Conservation (phyloP, 345 rosid genomes). For the Aquilaria yunnanensis region DNA sequence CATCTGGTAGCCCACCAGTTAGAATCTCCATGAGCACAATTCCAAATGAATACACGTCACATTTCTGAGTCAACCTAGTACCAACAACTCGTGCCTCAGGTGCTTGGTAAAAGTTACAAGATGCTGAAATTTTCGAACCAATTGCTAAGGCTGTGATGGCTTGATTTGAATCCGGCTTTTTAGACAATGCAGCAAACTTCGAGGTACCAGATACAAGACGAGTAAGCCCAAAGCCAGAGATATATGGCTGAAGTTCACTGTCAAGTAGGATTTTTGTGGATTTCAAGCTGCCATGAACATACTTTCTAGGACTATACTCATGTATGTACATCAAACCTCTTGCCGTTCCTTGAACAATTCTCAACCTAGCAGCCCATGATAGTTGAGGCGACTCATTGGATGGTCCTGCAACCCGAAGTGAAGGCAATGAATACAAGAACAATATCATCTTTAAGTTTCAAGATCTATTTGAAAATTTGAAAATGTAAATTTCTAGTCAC, state of each 20-base stretch:
- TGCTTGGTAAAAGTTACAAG: constrained; percentile 53
- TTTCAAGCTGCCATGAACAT: constrained; percentile 75
- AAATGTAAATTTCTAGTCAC: too few relatives aligned
- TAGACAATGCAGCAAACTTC: constrained; percentile 34
- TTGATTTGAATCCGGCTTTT: constrained; percentile 36
- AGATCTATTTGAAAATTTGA: too few relatives aligned
- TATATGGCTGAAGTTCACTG: constrained; percentile 69
- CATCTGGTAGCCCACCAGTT: constrained; percentile 59
- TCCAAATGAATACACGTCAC: constrained; percentile 87
- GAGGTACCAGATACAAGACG: constrained; percentile 47
- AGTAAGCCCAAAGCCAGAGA: constrained; percentile 71
- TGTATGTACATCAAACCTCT: constrained; percentile 82
- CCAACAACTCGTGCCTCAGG: constrained; percentile 72
- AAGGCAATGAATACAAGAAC: too few relatives aligned
- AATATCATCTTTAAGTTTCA: too few relatives aligned
- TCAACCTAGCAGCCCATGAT: constrained; percentile 73
- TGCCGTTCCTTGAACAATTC: constrained; percentile 84
- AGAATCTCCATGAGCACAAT: constrained; percentile 79
- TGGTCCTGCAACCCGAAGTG: constrained; percentile 32
- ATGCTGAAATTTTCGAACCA: constrained; percentile 43
- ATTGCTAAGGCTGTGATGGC: constrained; percentile 28
- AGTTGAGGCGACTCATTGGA: constrained; percentile 40
- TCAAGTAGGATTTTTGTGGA: constrained; percentile 83
- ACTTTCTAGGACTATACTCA: constrained; percentile 65
- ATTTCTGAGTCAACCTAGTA: constrained; percentile 71